phyloP scores from a whole-genome alignment of 2,329 filamentous ascomycete species.

The Cladophialophora immunda region DNA sequence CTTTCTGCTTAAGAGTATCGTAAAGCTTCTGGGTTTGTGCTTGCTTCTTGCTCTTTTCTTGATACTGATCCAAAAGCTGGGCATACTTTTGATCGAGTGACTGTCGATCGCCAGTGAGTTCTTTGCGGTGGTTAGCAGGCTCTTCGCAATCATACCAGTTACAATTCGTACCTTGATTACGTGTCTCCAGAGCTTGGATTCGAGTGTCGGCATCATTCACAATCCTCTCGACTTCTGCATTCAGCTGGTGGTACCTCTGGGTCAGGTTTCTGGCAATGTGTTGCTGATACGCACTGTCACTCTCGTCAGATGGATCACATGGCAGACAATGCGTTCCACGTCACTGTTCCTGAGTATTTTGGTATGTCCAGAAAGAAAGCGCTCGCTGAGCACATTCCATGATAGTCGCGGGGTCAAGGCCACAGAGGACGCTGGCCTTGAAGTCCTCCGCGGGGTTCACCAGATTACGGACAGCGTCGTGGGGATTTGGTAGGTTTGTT shows the following conservation, averaged over 20 bases:
- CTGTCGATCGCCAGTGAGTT: constrained; percentile 69
- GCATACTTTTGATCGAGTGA: constrained; percentile 74
- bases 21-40: constrained; percentile 72
- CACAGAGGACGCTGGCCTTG: constrained; percentile 85
- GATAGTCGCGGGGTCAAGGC: constrained; percentile 79
- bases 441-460: constrained; percentile 87
- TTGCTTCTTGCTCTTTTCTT: constrained; percentile 75
- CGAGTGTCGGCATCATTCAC: constrained; percentile 79
- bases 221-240: constrained; percentile 73
- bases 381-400: constrained; percentile 87
- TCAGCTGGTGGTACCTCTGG: constrained; percentile 74
- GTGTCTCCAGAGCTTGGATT: constrained; percentile 71
- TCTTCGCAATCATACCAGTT: constrained; percentile 40
- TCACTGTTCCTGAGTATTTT: constrained; percentile 83
- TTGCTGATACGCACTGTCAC: constrained; percentile 75
- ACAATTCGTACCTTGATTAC: constrained; percentile 63
- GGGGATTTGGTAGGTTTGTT: constrained; percentile 71
- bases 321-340: not conserved
- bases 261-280: constrained; percentile 74
- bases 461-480: constrained; percentile 76
- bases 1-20: constrained; percentile 63
- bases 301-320: constrained; percentile 12
- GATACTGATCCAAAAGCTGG: constrained; percentile 71
- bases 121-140: constrained; percentile 46
- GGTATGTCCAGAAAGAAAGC: constrained; percentile 85